Conservation (phyloP, 805 yeast species). For the Pichia ethanolica region DNA sequence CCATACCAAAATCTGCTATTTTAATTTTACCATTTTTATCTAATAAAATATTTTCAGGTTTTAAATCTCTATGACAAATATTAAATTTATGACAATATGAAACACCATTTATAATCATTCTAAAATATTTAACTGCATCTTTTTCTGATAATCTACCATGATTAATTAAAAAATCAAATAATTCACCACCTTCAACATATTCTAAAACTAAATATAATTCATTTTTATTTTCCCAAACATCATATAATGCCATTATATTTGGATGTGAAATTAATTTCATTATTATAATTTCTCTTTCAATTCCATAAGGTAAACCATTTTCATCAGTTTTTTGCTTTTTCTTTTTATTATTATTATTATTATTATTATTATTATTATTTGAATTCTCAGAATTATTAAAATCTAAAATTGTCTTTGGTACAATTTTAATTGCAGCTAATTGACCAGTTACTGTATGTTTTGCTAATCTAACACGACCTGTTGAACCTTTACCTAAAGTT, state of each 20-base stretch:
- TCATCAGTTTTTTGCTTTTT: slow-evolving; percentile 19
- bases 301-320: slow-evolving; percentile 82
- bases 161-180: slow-evolving; percentile 66
- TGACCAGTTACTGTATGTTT: slow-evolving; percentile 64
- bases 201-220: slow-evolving; percentile 75
- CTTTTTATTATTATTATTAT: slow-evolving; percentile 19
- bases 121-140: slow-evolving; percentile 71
- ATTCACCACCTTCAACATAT: slow-evolving; percentile 84
- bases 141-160: slow-evolving; percentile 63
- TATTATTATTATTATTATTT: slow-evolving; percentile 1
- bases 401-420: slow-evolving; percentile 45
- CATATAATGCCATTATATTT: slow-evolving; percentile 86
- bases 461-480: slow-evolving; percentile 72
- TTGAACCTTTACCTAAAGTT: slow-evolving; percentile 76
- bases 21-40: slow-evolving; percentile 62
- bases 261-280: slow-evolving; percentile 94
- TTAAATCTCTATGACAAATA: slow-evolving; percentile 75
- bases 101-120: slow-evolving; percentile 71
- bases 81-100: slow-evolving; percentile 77
- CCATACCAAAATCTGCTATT: slow-evolving; percentile 87
- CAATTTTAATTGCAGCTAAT: slow-evolving; percentile 77
- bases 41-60: slow-evolving; percentile 69
- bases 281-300: slow-evolving; percentile 93
- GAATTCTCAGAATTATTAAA: not conserved
- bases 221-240: slow-evolving; percentile 96